These are phyloP conservation scores for Cyclotella kingstonii DNA, from an alignment of 108 stramenopile species.

Conservation along the genomic window DNA sequence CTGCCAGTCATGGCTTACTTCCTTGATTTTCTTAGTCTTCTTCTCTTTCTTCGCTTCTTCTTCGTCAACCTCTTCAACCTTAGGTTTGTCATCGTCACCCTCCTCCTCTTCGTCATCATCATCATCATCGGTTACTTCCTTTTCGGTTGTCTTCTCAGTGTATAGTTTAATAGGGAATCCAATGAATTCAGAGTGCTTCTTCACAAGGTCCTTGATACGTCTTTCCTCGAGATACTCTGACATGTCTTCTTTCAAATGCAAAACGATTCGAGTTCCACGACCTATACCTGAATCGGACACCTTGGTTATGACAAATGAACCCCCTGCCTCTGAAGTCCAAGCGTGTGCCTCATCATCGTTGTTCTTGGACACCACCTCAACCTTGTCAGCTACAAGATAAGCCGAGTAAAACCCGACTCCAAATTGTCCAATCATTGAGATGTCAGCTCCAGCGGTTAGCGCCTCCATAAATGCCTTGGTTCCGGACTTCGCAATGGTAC, in stretches of 20 bases:
- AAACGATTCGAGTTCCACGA: slow-evolving; percentile 98
- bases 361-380: slow-evolving; percentile 96
- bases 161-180: slow-evolving; percentile 99
- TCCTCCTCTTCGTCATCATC: slow-evolving; percentile 97
- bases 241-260: slow-evolving; percentile 99
- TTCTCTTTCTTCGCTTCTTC: slow-evolving; percentile 96
- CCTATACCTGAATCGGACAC: slow-evolving; percentile 76
- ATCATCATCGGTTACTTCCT: slow-evolving; percentile 99
- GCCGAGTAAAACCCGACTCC: slow-evolving; percentile 99
- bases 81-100: slow-evolving; percentile 87
- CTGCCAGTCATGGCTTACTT: slow-evolving; percentile 99
- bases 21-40: slow-evolving; percentile 99
- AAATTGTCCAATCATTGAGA: slow-evolving; percentile 99
- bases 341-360: slow-evolving; percentile 92
- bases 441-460: slow-evolving; percentile 97
- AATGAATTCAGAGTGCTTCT: slow-evolving; percentile 99
- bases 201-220: slow-evolving; percentile 98
- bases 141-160: slow-evolving; percentile 99
- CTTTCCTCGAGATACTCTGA: slow-evolving; percentile 98
- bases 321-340: slow-evolving; percentile 98
- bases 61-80: slow-evolving; percentile 96
- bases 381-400: slow-evolving; percentile 99
- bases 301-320: slow-evolving; percentile 93
- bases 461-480: slow-evolving; percentile 99
- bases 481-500: slow-evolving; percentile 99